These are phyloP conservation scores for Lactarius evosmus DNA, from an alignment of 768 basidiomycete genomes.

Conservation along the genomic window DNA sequence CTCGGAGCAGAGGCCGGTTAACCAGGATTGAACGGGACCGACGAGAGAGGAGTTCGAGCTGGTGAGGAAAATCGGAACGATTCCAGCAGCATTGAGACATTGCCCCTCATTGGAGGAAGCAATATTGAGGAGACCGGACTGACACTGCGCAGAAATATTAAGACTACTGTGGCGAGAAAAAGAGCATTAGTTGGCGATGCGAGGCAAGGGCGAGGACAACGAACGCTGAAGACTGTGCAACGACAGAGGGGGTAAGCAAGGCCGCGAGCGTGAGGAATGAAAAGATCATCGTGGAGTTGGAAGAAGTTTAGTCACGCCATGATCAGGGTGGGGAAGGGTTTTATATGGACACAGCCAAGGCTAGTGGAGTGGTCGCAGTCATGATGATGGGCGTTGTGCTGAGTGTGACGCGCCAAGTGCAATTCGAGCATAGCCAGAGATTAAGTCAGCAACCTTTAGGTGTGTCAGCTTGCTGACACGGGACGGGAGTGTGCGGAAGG, in stretches of 20 bases:
- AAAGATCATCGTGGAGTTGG: slow-evolving; percentile 5
- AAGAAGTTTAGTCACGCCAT: neutral
- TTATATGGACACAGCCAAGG: neutral
- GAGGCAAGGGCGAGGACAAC: neutral
- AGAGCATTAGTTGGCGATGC: neutral
- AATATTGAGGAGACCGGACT: slow-evolving; percentile 44
- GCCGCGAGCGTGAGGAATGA: slow-evolving; percentile 20
- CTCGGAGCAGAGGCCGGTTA: slow-evolving; percentile 51
- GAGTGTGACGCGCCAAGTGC: too few relatives aligned
- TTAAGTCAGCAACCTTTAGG: too few relatives aligned
- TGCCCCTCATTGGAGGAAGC: slow-evolving; percentile 42
- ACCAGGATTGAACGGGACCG: slow-evolving; percentile 56
- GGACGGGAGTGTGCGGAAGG: too few relatives aligned
- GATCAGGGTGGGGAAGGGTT: neutral
- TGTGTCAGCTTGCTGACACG: too few relatives aligned
- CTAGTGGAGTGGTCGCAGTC: neutral
- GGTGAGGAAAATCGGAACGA: slow-evolving; percentile 42
- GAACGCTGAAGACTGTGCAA: slow-evolving; percentile 29
- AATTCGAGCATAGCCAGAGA: too few relatives aligned
- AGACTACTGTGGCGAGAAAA: neutral
- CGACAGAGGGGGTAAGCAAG: slow-evolving; percentile 23
- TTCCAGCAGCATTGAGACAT: slow-evolving; percentile 49
- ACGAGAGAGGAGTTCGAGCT: slow-evolving; percentile 42
- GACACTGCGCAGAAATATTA: slow-evolving; percentile 50
- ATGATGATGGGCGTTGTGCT: too few relatives aligned